phyloP scores from a whole-genome alignment of 305 asterid genomes.

The Fraxinus xanthoxyloides region DNA sequence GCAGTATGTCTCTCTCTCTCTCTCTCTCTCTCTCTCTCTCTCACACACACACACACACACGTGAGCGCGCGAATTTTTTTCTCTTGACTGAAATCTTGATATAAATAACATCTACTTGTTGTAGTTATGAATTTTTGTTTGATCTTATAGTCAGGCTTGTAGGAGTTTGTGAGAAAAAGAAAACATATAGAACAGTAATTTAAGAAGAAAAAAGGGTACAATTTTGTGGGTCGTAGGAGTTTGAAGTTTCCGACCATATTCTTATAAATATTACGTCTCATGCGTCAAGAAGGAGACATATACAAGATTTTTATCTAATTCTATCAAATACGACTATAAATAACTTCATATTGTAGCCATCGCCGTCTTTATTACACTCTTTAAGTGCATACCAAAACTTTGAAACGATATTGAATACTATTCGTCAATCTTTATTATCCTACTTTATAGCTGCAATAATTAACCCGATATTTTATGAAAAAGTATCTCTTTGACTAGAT shows the following conservation, averaged over 20 bases:
- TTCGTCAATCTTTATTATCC: neutral
- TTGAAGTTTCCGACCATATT: neutral
- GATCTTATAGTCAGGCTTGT: neutral
- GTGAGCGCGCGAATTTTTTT: too few species aligned
- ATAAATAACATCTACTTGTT: neutral
- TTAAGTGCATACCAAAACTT: neutral
- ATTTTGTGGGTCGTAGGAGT: neutral
- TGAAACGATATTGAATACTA: neutral
- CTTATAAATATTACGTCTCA: neutral
- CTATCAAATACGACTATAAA: neutral
- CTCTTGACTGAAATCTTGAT: neutral
- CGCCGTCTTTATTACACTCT: neutral
- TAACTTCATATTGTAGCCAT: neutral
- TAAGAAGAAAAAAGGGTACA: neutral
- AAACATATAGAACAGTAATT: neutral
- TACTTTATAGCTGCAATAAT: neutral
- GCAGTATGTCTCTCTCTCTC: conserved; percentile 36
- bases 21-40: neutral
- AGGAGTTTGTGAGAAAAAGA: neutral
- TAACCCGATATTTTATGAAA: neutral
- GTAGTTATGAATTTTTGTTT: neutral
- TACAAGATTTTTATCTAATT: neutral
- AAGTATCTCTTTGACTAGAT: neutral
- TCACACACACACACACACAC: too few species aligned
- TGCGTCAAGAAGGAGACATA: neutral